Evolutionary conservation across 257 asterid species (phyloP), one percentile per base, ranked within the genome.

Genomic region (Ballota nigra): DNA sequence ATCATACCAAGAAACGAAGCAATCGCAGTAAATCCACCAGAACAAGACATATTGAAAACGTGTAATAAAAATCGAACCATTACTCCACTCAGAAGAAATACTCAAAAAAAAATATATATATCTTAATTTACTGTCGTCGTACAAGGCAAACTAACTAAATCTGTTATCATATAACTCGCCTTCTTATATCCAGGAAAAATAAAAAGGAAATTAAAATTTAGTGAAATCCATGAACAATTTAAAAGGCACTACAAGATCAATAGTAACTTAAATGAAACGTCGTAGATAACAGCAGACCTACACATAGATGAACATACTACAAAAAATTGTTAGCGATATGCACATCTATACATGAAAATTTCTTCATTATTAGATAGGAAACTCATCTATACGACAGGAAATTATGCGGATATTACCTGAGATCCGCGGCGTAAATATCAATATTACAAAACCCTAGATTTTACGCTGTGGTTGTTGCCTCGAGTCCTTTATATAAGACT

Each of bases 381-480:
- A 18, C 31, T 20, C 11, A 0, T 11, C 24, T 3, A 40, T 0
- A 6, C 6, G 4, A 20, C 11, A 0, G 15, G 29, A 62, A 71
- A 66, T 24, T 45, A 12, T 65, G 34, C 19, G 34, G 74, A 79
- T 74, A 60, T 18, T 79, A 80, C 85, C 83, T 83, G 29, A 52
- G 69, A 33, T 73, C 72, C 70, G 83, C 79, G 15, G 49, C 49
- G 40, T 2, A 31, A 22, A 38, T 2, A 15, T 19, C 43, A 6
- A 26, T 18, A 28, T 3, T 15, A 33, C 16, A 7, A 11, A 71
- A 68, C 55, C 79, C 79, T 81, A 55, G 15, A 22, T 0, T 19
- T 5, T 40, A 31, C 11, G 18, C 19, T 8, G 0, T 0, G 0
- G 10, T 0, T 0, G 9, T 0, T 22, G 18, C 24, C 59, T 6